Conservation (phyloP, 371 early-diverging fungal genomes). For the Parasitella parasitica region DNA sequence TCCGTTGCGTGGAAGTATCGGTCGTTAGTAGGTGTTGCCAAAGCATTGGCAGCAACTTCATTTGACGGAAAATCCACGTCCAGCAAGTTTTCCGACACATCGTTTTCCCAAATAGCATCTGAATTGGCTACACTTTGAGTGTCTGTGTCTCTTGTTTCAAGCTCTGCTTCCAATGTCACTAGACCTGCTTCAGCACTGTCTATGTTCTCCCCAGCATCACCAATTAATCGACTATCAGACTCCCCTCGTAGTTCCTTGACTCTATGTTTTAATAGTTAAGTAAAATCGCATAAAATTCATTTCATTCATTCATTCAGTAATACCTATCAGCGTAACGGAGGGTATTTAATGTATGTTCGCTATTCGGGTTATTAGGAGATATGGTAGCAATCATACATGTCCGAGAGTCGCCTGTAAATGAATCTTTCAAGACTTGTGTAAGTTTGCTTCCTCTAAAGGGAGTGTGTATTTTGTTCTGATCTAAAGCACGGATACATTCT, state of each 20-base stretch:
- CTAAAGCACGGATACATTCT: slow-evolving; percentile 97
- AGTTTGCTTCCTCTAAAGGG: slow-evolving; percentile 98
- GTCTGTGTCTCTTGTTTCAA: background rate
- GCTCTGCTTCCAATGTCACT: background rate
- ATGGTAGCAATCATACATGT: slow-evolving; percentile 98
- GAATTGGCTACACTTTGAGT: slow-evolving; percentile 10
- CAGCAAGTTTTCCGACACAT: slow-evolving; percentile 38
- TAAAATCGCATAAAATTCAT: background rate
- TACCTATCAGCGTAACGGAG: slow-evolving; percentile 94
- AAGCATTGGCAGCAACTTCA: slow-evolving; percentile 22
- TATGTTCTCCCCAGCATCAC: background rate
- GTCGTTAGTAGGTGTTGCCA: slow-evolving; percentile 39
- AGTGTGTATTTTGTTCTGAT: slow-evolving; percentile 90
- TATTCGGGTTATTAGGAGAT: slow-evolving; percentile 87
- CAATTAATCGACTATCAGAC: slow-evolving; percentile 31
- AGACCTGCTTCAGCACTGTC: background rate
- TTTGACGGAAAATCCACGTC: slow-evolving; percentile 41
- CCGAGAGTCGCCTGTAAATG: slow-evolving; percentile 94
- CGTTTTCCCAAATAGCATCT: slow-evolving; percentile 30
- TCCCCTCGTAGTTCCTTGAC: slow-evolving; percentile 49
- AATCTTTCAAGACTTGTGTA: slow-evolving; percentile 96
- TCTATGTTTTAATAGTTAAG: background rate
- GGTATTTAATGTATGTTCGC: slow-evolving; percentile 98
- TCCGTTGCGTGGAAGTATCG: slow-evolving; percentile 1
- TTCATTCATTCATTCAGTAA: too few relatives aligned